Conservation (phyloP, 345 rosid genomes). For the Gossypium bickii region DNA sequence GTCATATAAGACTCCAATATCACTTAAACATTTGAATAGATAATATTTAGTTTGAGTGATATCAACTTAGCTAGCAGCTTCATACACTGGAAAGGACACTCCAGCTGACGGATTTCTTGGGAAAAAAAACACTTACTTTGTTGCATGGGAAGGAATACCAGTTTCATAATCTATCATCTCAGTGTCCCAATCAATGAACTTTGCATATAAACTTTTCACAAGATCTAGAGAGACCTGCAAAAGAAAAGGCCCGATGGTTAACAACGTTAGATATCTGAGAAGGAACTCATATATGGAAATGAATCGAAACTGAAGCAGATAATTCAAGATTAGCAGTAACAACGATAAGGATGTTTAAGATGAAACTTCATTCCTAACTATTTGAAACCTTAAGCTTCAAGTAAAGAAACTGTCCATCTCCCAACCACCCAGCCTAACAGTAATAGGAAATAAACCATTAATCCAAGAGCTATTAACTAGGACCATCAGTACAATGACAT, state of each 20-base stretch:
- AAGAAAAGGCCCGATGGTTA: slow-evolving; percentile 13
- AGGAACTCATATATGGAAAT: not conserved
- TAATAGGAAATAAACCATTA: not conserved
- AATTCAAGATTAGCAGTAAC: not conserved
- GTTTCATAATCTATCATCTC: slow-evolving; percentile 89
- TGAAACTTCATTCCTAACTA: slow-evolving; percentile 9
- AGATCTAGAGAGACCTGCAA: slow-evolving; percentile 95
- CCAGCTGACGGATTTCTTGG: slow-evolving; percentile 48
- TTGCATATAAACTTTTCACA: slow-evolving; percentile 90
- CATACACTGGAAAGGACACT: slow-evolving; percentile 19
- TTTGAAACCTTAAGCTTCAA: not conserved
- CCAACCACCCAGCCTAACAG: not conserved
- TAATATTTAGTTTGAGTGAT: not conserved
- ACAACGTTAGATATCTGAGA: not conserved
- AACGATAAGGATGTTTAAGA: not conserved
- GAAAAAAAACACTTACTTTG: slow-evolving; percentile 58
- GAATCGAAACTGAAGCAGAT: not conserved
- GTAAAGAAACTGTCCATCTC: not conserved
- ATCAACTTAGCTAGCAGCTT: not conserved
- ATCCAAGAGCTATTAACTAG: not conserved
- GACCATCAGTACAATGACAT: not conserved
- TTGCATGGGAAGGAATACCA: slow-evolving; percentile 70
- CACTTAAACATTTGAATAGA: slow-evolving; percentile 2
- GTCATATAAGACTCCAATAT: not conserved
- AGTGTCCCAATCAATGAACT: slow-evolving; percentile 94